Conservation (phyloP, 257 asterid genomes). For the Jaltomata sinuosa region DNA sequence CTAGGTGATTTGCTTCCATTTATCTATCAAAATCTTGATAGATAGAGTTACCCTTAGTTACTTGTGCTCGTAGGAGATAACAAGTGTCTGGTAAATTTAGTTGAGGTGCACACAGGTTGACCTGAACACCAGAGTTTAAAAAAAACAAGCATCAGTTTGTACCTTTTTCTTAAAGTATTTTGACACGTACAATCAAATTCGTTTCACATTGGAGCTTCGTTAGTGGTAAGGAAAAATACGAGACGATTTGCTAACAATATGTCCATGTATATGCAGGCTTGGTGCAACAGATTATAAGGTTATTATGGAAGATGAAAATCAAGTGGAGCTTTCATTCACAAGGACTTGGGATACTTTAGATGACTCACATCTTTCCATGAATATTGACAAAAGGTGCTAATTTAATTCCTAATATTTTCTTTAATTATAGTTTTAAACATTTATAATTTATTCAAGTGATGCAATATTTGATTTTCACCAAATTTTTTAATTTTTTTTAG, state of each 20-base stretch:
- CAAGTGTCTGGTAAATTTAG: not conserved
- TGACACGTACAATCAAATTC: not conserved
- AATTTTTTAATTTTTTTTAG: not conserved
- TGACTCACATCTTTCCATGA: constrained; percentile 34
- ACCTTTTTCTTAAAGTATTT: not conserved
- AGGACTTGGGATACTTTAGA: constrained; percentile 24
- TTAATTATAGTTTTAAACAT: not conserved
- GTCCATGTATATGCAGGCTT: constrained; percentile 30
- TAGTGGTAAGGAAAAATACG: not conserved
- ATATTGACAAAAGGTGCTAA: constrained; percentile 75
- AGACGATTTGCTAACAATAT: not conserved
- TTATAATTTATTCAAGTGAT: not conserved
- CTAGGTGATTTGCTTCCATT: too few relatives aligned
- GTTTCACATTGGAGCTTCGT: not conserved
- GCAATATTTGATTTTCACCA: not conserved
- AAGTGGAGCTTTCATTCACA: constrained; percentile 66
- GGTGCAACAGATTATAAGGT: constrained; percentile 32
- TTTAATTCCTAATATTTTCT: not conserved
- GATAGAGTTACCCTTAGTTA: too few relatives aligned
- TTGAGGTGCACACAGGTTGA: fast-evolving
- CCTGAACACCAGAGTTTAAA: too few relatives aligned
- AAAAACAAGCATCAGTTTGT: not conserved
- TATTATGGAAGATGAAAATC: constrained; percentile 39
- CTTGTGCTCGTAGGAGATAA: not conserved
- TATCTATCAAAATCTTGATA: too few relatives aligned